A percentile compares a stretch with the other conserved stretches of the same genome.
Conservation (phyloP, 805 yeast genomes). For the Cyberlindnera xishuangbannaensis region DNA sequence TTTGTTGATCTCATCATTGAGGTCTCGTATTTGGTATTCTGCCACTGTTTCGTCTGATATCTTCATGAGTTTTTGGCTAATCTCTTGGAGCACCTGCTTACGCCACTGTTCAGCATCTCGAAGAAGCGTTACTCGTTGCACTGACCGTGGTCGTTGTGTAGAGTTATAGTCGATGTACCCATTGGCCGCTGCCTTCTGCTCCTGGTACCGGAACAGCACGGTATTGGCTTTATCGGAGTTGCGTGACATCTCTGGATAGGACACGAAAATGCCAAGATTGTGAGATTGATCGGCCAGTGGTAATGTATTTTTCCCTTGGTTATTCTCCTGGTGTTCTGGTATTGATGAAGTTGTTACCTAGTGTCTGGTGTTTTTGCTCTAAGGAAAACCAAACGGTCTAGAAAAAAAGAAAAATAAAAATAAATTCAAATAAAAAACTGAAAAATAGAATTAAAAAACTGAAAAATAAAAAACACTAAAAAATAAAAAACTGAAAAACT, state of each 20-base stretch:
- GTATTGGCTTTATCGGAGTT: conserved; percentile 75
- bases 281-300: no score
- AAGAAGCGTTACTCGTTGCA: conserved; percentile 45
- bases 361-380: no score
- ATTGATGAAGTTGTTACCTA: no score
- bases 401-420: no score
- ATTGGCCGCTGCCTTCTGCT: conserved; percentile 49
- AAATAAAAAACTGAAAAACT: no score
- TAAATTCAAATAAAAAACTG: no score
- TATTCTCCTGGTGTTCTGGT: neutral
- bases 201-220: conserved; percentile 58
- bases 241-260: conserved; percentile 50
- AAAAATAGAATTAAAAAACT: no score
- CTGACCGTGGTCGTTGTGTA: conserved; percentile 54
- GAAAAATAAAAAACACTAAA: no score
- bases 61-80: conserved; percentile 51
- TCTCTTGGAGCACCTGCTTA: conserved; percentile 53
- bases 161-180: conserved; percentile 55
- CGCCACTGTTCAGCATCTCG: conserved; percentile 73
- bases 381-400: no score
- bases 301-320: no score
- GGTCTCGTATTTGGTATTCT: conserved; percentile 61
- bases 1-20: conserved; percentile 69
- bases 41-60: conserved; percentile 57
- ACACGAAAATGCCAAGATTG: no score